Conservation (phyloP, 2,329 filamentous ascomycete species). For the Zasmidium angulare region DNA sequence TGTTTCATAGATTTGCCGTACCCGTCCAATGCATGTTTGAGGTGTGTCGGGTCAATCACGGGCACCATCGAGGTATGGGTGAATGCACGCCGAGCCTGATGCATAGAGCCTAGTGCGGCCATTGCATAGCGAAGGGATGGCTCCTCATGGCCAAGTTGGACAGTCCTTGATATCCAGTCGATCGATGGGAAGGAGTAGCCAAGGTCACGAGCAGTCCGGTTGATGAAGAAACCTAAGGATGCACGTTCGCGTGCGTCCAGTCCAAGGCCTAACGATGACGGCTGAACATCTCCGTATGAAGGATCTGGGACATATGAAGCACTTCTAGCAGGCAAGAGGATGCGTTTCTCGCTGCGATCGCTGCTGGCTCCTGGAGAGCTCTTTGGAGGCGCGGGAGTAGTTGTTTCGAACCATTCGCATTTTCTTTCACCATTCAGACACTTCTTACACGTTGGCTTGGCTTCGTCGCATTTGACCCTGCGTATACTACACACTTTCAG, state of each 20-base stretch:
- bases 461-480: constrained; percentile 8
- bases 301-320: not conserved
- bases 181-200: constrained; percentile 4
- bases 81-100: constrained; percentile 2
- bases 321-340: not conserved
- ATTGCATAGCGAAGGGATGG: constrained; percentile 8
- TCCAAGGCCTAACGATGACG: constrained; percentile 1
- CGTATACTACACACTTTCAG: not conserved
- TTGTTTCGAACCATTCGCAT: not conserved
- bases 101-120: constrained; percentile 9
- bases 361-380: not conserved
- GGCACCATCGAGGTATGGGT: constrained; percentile 9
- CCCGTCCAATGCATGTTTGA: constrained; percentile 1
- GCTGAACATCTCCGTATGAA: not conserved
- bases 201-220: constrained; percentile 8
- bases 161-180: constrained; percentile 3
- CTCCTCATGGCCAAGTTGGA: constrained; percentile 9
- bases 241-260: not conserved
- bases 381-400: not conserved
- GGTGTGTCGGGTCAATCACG: not conserved
- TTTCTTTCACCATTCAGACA: not conserved
- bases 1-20: constrained; percentile 5
- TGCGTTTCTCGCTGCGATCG: not conserved
- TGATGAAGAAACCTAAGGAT: constrained; percentile 9
- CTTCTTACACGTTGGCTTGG: constrained; percentile 1